Evolutionary conservation across 371 early-diverging fungal genomes (phyloP), one percentile per base, ranked within the genome.

Genomic region (Saksenaea vasiformis): DNA sequence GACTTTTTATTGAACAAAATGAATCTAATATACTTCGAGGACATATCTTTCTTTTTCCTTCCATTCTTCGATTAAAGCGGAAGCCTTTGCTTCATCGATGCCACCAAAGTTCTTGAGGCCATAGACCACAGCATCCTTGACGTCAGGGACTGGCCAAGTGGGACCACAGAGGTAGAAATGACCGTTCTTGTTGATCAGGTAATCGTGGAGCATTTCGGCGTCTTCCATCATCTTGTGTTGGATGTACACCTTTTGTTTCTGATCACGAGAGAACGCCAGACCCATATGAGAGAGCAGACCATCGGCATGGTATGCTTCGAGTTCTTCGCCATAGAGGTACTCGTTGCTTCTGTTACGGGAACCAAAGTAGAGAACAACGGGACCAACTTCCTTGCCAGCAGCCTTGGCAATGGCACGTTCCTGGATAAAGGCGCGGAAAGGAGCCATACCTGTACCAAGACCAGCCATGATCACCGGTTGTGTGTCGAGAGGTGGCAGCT

Each of bases 401-500:
- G 85, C 78, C 79, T 88, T 89, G 64, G 85, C 84, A 74, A 89
- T 79, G 10, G 89, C 87, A 65, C 96, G 91, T 76, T 96, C 96
- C 77, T 97, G 92, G 72, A 97, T 91, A 65, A 97, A 97, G 1
- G 96, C 96, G 64, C 95, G 91, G 91, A 96, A 96, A 36, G 97
- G 97, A 17, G 97, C 97, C 94, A 97, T 95, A 67, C 97, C 97
- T 7, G 97, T 97, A 70, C 97, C 97, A 37, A 96, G 86, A 69
- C 97, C 97, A 54, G 96, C 92, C 95, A 97, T 96, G 72, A 96
- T 90, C 26, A 97, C 92, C 54, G 97, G 97, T 66, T 91, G 90
- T 54, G 75, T 72, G 65, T 90, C 91, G 38, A 85, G 79, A 39
- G 90, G 88, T 54, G 96, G 96, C 60, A 96, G 78, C 75, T 93